Evolutionary conservation across 441 rosid genomes (phyloP), one percentile per base, ranked within the genome.

Genomic region (Gossypium davidsonii): DNA sequence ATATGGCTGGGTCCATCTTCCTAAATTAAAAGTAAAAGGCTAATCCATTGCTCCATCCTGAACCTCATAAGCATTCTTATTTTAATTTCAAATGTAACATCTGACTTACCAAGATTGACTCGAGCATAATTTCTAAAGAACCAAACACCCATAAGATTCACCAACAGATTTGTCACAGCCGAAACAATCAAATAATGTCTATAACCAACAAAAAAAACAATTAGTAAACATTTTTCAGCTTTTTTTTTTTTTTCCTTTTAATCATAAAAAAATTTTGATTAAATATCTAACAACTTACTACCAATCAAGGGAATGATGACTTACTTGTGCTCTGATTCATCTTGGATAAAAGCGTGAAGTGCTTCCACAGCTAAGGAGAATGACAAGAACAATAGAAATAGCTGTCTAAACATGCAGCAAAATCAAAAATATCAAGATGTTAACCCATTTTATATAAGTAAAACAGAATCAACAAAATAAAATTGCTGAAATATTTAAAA

Each of bases 101-200:
- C 62, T 55, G 31, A 75, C 90, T 85, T 83, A 94, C 97, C 89
- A 63, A 94, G 84, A 82, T 86, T 91, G 73, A 90, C 73, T 11
- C 98, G 97, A 73, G 98, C 98, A 86, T 92, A 91, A 78, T 83
- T 89, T 83, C 98, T 85, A 86, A 94, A 94, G 90, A 90, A 94
- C 97, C 96, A 91, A 76, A 94, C 97, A 17, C 97, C 99, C 78
- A 94, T 81, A 51, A 94, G 93, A 86, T 92, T 94, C 74, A 94
- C 99, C 67, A 85, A 74, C 78, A 94, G 84, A 82, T 94, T 92
- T 82, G 97, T 86, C 62, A 94, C 97, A 0, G 98, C 97, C 5
- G 97, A 94, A 77, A 94, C 93, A 86, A 92, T 87, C 90, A 94
- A 83, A 82, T 94, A 94, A 81, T 92, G 97, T 93, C 98, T 94